Evolutionary conservation across 805 yeast species (phyloP), one percentile per base, ranked within the genome.

Genomic region (Yarrowia bubula): DNA sequence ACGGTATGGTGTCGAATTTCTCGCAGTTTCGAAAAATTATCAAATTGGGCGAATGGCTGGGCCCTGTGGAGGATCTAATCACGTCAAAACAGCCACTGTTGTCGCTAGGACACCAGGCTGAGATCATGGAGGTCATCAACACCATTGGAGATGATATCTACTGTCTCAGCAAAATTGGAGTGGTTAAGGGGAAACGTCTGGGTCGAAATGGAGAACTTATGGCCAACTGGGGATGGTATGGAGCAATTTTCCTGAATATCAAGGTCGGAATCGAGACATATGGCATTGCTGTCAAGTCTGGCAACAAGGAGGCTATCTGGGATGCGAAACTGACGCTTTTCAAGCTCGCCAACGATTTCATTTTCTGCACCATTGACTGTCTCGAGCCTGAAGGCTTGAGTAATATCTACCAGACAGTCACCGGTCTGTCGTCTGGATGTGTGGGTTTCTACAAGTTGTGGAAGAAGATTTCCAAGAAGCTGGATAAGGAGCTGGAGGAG

Each of bases 21-120:
- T 70, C 73, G 13, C 67, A 66, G 68, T 73, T 73, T 38, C 70
- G 76, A 43, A 71, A 71, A 58, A 66, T 73, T 53, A 71, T 73
- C 44, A 70, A 74, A 46, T 65, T 73, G 17, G 73, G 73, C 31
- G 73, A 73, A 63, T 73, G 74, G 75, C 33, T 71, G 28, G 66
- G 60, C 14, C 66, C 70, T 3, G 63, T 38, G 6, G 57, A 44
- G 44, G 57, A 50, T 65, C 66, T 65, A 48, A 43, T 53, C 53
- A 58, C 50, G 6, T 13, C 64, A 14, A 43, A 43, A 9, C 17
- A 43, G 35, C 11, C 64, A 1, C 14, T 43, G 1, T 33, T 51
- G 14, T 43, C 51, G 1, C 15, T 58, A 3, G n/a, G 28, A 1
- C 18, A 5, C 28, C 51, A 42, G 8, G 66, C 66, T 6, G 72